Percentiles rank a stretch among this genome's conserved stretches.
phyloP scores from a whole-genome alignment of 2,329 filamentous ascomycete genomes.

The Apiospora koreana region DNA sequence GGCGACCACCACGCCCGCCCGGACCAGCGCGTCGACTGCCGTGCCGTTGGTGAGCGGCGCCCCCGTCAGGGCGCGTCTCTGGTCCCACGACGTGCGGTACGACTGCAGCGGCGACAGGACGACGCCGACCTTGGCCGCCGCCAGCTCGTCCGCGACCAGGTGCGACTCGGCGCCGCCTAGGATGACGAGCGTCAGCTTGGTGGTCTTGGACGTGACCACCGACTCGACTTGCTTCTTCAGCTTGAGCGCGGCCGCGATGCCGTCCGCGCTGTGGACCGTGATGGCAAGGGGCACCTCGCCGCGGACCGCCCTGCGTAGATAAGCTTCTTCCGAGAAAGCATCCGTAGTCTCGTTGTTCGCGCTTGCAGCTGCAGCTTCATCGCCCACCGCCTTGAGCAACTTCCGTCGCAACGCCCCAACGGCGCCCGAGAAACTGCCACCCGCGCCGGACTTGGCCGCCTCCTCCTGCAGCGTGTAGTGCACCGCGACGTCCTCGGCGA shows the following conservation, averaged over 20 bases:
- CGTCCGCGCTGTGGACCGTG: conserved; percentile 63
- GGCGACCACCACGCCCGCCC: conserved; percentile 59
- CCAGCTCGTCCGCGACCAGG: conserved; percentile 59
- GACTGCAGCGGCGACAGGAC: conserved; percentile 61
- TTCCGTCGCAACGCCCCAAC: conserved; percentile 54
- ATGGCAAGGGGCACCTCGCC: conserved; percentile 58
- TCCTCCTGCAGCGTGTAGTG: conserved; percentile 57
- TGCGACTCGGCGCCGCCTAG: conserved; percentile 65
- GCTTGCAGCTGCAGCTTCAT: conserved; percentile 24
- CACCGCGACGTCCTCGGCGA: conserved; percentile 53
- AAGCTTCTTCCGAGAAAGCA: conserved; percentile 49
- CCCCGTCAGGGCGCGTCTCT: conserved; percentile 62
- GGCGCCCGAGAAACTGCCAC: conserved; percentile 52
- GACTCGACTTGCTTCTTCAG: conserved; percentile 59
- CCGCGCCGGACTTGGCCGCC: conserved; percentile 41
- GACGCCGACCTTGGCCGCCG: conserved; percentile 56
- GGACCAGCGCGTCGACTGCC: conserved; percentile 55
- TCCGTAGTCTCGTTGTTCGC: conserved; percentile 33
- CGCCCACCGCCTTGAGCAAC: conserved; percentile 50
- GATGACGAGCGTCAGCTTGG: conserved; percentile 53
- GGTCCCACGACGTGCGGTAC: conserved; percentile 58
- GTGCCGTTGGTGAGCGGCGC: conserved; percentile 69
- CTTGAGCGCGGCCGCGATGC: conserved; percentile 59
- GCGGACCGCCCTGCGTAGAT: conserved; percentile 53
- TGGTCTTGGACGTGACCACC: conserved; percentile 19